A percentile compares a stretch with the other conserved stretches of the same genome.
These are phyloP conservation scores for Phytopythium chamaehyphon DNA, from an alignment of 352 stramenopile genomes.

Conservation along the genomic window DNA sequence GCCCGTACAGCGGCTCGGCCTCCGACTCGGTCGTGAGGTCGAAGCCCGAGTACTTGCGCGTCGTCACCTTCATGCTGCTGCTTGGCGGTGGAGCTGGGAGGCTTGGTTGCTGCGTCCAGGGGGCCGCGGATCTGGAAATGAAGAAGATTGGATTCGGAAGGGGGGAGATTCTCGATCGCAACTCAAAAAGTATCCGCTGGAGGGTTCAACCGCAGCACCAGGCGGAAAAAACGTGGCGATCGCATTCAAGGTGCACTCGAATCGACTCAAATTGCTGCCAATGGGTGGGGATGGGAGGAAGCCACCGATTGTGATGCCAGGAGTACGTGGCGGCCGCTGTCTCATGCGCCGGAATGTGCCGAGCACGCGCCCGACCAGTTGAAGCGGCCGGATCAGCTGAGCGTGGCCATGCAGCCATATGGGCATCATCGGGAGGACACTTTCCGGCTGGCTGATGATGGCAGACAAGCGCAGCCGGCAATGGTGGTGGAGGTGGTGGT, in stretches of 20 bases:
- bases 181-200: neutral
- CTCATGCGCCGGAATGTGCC: constrained; percentile 1
- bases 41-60: constrained; percentile 24
- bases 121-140: constrained; percentile 8
- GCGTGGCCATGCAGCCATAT: constrained; percentile 2
- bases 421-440: neutral
- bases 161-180: neutral
- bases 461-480: too few species aligned
- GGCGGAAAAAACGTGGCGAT: neutral
- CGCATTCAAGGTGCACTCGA: too few species aligned
- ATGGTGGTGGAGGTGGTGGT: too few species aligned
- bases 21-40: constrained; percentile 23
- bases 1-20: constrained; percentile 69
- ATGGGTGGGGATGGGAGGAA: neutral
- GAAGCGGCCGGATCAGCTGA: constrained; percentile 6
- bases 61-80: constrained; percentile 36
- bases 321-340: neutral
- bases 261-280: neutral
- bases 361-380: constrained; percentile 3
- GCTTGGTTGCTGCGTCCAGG: too few species aligned
- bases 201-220: neutral
- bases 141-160: neutral
- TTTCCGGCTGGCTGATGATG: neutral
- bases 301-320: neutral
- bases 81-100: too few species aligned